These are phyloP conservation scores for Pseudogymnoascus sp. DNA, from an alignment of 2,329 filamentous ascomycete species.

Conservation along the genomic window DNA sequence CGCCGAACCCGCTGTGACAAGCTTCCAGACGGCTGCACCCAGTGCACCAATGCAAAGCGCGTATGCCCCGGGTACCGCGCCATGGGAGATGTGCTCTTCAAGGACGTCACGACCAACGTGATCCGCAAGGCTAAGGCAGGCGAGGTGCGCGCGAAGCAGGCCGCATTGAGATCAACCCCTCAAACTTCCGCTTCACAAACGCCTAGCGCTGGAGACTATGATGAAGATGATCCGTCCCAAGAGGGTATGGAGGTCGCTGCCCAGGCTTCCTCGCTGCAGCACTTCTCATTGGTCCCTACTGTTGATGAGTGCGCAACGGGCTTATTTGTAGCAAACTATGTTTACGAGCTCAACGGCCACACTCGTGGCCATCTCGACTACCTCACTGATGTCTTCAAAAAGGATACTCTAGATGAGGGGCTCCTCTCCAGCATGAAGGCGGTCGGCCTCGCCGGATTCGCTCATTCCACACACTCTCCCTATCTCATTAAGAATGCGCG, in stretches of 20 bases:
- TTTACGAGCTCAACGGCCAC: conserved; percentile 12
- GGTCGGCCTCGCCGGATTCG: conserved; percentile 44
- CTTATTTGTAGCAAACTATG: conserved; percentile 24
- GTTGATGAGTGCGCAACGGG: conserved; percentile 24
- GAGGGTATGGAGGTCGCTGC: neutral
- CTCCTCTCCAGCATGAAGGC: conserved; percentile 43
- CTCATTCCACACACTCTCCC: conserved; percentile 30
- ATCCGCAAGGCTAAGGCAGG: conserved; percentile 40
- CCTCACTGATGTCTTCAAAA: conserved; percentile 42
- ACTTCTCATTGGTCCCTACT: neutral
- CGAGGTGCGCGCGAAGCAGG: conserved; percentile 19
- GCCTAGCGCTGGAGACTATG: neutral
- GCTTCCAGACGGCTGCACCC: conserved; percentile 42
- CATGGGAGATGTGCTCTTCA: conserved; percentile 48
- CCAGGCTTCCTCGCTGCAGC: conserved; percentile 30
- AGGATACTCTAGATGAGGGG: conserved; percentile 34
- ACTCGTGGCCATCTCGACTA: conserved; percentile 45
- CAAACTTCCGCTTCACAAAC: neutral
- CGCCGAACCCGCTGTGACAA: conserved; percentile 50
- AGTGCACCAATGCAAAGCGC: conserved; percentile 44
- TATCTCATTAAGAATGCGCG: conserved; percentile 40
- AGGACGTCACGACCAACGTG: conserved; percentile 47
- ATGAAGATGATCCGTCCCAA: neutral
- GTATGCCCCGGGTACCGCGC: conserved; percentile 48
- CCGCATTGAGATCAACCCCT: conserved; percentile 1